Evolutionary conservation across 352 stramenopile genomes (phyloP).

Genomic region (Phytophthora hybrid): DNA sequence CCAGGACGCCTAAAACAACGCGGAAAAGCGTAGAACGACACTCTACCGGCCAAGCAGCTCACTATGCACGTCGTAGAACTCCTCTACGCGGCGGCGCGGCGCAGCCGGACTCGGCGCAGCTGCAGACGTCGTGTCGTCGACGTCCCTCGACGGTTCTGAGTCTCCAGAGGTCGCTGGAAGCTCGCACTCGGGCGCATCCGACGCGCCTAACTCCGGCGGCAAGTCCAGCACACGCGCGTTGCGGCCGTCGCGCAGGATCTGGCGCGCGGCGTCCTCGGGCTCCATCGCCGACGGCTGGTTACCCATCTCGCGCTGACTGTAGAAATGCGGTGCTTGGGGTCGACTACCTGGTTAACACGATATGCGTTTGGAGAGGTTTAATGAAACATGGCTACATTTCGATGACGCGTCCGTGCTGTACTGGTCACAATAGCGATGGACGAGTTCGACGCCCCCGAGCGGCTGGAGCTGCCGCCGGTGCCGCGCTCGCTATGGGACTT

Average conservation of each 20-base stretch:
- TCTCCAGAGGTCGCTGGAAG: not conserved
- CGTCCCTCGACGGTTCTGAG: not conserved
- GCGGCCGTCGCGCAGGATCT: slow-evolving; percentile 20
- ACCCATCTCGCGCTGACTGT: slow-evolving; percentile 24
- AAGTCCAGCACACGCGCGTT: slow-evolving; percentile 31
- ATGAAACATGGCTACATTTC: slow-evolving; percentile 12
- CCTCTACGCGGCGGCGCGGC: slow-evolving; percentile 51
- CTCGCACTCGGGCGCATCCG: slow-evolving; percentile 5
- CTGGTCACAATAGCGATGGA: slow-evolving; percentile 1
- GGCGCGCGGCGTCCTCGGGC: slow-evolving; percentile 13
- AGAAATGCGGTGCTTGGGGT: slow-evolving; percentile 31
- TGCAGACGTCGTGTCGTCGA: not conserved
- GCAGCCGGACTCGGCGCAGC: slow-evolving; percentile 17
- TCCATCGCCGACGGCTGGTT: slow-evolving; percentile 36
- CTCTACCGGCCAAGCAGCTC: slow-evolving; percentile 59
- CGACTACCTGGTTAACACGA: not conserved
- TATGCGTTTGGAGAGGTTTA: not conserved
- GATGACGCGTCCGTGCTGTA: not conserved
- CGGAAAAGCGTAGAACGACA: not conserved
- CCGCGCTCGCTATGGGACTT: slow-evolving; percentile 69
- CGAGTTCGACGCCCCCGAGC: slow-evolving; percentile 15
- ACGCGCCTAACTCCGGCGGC: slow-evolving; percentile 3
- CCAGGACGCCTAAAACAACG: not conserved
- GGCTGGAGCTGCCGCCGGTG: slow-evolving; percentile 38
- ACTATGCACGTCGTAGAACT: slow-evolving; percentile 66